Evolutionary conservation across 2,329 filamentous ascomycete genomes (phyloP), one percentile per base, ranked within the genome.

Genomic region (Colletotrichum abscissum): DNA sequence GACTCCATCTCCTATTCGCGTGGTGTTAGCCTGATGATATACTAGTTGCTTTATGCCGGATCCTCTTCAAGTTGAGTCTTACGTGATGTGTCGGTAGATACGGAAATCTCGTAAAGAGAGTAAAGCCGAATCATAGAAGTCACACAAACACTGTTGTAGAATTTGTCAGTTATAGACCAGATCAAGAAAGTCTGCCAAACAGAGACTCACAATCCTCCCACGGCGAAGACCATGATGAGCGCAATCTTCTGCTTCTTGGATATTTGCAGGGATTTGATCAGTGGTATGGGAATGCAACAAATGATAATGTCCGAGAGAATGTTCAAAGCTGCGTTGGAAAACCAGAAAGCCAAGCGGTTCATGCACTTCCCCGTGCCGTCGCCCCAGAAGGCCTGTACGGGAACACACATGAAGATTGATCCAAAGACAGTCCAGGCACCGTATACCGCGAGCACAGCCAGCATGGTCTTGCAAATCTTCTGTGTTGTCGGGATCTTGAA

Each of bases 231-330:
- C 73, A 67, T 78, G 76, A 78, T 82, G 76, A 88, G 77, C 1
- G 84, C 83, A n/a, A 86, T 75, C 30, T 84, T 84, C 60, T 86
- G 84, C 30, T 79, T 80, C 67, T 79, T 79, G 0, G 82, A 80
- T 12, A 85, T 81, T 52, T 82, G 77, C 7, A 84, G 78, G 35
- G 78, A 78, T 12, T 80, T 77, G 16, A 81, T 76, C 30, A 80
- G 1, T 75, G 70, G 3, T 78, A 75, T 42, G 5, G 38, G 38
- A 19, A 42, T 42, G 1, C 38, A 16, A 16, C 38, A 42, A 16
- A 42, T 42, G 24, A 81, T 76, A 12, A 80, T 67, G 19, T 82
- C 80, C 9, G 79, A 80, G 4, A 76, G 11, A 59, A 81, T 80
- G 67, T 81, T 81, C 49, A 80, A 67, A 0, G 74, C 79, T 33